phyloP scores from a whole-genome alignment of 768 basidiomycete genomes.

The Auricularia cornea region DNA sequence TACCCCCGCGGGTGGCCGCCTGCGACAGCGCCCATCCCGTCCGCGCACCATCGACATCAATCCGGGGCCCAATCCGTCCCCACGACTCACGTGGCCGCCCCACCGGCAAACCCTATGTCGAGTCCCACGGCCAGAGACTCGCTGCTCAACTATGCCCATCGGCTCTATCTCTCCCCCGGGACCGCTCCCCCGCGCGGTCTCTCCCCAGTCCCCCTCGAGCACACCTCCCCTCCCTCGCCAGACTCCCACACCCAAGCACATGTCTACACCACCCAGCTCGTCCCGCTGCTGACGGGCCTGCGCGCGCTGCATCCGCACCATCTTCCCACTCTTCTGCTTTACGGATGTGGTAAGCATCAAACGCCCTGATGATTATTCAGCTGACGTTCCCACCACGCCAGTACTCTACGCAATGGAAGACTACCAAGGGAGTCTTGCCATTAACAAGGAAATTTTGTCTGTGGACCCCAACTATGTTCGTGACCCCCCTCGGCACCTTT shows the following conservation, averaged over 20 bases:
- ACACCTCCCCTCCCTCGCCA: background rate
- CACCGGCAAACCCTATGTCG: conserved; percentile 9
- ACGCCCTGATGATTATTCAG: background rate
- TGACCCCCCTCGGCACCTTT: background rate
- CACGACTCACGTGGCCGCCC: background rate
- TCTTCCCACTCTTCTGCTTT: conserved; percentile 26
- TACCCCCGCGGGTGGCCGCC: background rate
- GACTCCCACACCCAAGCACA: conserved; percentile 8
- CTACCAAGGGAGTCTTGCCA: conserved; percentile 18
- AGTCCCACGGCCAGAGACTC: conserved; percentile 24
- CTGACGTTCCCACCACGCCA: too few relatives aligned
- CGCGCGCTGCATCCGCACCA: conserved; percentile 25
- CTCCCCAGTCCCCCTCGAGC: conserved; percentile 9
- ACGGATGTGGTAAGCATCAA: conserved; percentile 21
- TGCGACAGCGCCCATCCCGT: background rate
- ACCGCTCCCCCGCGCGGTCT: conserved; percentile 5
- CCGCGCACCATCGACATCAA: background rate
- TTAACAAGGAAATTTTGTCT: conserved; percentile 27
- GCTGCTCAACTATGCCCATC: conserved; percentile 25
- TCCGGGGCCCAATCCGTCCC: background rate
- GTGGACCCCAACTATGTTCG: conserved; percentile 19
- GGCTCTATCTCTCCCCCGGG: conserved; percentile 18
- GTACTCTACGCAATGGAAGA: conserved; percentile 26
- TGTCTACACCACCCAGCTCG: conserved; percentile 18
- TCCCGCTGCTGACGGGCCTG: conserved; percentile 27